A percentile compares a stretch with the other conserved stretches of the same genome.
Conservation (phyloP, 306 rosid genomes). For the Hippophae rhamnoides region DNA sequence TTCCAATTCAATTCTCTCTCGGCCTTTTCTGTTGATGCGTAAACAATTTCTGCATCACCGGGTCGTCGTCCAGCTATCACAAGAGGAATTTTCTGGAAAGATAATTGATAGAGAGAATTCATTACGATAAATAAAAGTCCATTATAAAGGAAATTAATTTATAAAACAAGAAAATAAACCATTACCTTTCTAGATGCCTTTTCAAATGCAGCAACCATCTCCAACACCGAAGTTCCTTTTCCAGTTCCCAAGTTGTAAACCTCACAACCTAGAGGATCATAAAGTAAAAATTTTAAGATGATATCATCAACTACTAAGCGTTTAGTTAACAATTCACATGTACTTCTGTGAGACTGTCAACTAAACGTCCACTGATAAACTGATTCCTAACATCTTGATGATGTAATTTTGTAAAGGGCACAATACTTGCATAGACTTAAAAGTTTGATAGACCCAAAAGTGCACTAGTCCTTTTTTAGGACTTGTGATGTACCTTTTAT, state of each 20-base stretch:
- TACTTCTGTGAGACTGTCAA: neutral
- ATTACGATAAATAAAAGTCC: neutral
- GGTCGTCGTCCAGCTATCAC: slow-evolving; percentile 76
- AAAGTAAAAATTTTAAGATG: neutral
- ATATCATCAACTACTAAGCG: neutral
- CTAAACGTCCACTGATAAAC: neutral
- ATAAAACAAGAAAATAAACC: neutral
- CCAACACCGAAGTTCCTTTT: slow-evolving; percentile 90
- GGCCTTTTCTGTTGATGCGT: slow-evolving; percentile 89
- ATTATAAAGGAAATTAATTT: neutral
- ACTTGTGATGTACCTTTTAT: no score
- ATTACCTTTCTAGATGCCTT: slow-evolving; percentile 82
- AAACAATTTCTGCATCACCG: slow-evolving; percentile 84
- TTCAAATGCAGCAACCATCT: slow-evolving; percentile 92
- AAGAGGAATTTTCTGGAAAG: slow-evolving; percentile 72
- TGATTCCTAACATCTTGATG: no score
- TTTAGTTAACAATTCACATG: neutral
- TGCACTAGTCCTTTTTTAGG: no score
- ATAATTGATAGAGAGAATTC: neutral
- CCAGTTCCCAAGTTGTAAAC: slow-evolving; percentile 98
- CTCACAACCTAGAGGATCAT: slow-evolving; percentile 59
- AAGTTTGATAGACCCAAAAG: no score
- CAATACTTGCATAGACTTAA: no score
- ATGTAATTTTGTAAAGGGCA: no score
- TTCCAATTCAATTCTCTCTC: slow-evolving; percentile 83